Evolutionary conservation across 495 filamentous ascomycete species (phyloP), one percentile per base, ranked within the genome.

Genomic region (Hypoxylon intermedium): DNA sequence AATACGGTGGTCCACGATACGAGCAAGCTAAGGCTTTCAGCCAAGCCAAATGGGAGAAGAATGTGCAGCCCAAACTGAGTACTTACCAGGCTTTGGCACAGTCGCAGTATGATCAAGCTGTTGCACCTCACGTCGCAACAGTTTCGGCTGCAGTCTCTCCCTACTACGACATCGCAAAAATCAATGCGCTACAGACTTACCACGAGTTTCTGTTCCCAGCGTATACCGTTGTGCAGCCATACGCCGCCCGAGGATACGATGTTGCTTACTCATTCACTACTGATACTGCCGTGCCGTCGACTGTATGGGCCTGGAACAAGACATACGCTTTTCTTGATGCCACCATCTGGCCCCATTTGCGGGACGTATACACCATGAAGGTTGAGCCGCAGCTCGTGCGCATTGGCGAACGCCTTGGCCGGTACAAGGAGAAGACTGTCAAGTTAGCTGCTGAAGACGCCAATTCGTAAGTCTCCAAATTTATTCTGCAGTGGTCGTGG

Each of bases 371-470:
- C 63, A 87, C 87, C 26, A 85, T 94, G 68, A 94, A 93, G 62
- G 93, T 99, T 6, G 92, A 97, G 74, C 95, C 95, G 9, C 94
- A 99, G 70, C 81, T 99, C 0, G 84, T 94, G 43, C 89, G 91
- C 60, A 98, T 99, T 59, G 87, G 91, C 11, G 89, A 97, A 75
- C 83, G 93, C 7, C 82, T 98, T 12, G 94, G 92, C 5, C 83
- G 90, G 53, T 93, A 97, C 74, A 70, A 64, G 3, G 69, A 68
- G 26, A 70, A 59, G 41, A 64, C 60, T 40, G 15, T 38, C 0
- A 67, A 67, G 23, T 33, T 38, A 16, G 13, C 34, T 16, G 28
- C 44, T 9, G 60, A 67, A 12, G 71, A 69, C 38, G 50, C 11
- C 5, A 51, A 56, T 24, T 57, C 53, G 68, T 71, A 58, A 60